Evolutionary conservation across 768 basidiomycete genomes (phyloP), one percentile per base, ranked within the genome.

Genomic region (Vararia minispora): DNA sequence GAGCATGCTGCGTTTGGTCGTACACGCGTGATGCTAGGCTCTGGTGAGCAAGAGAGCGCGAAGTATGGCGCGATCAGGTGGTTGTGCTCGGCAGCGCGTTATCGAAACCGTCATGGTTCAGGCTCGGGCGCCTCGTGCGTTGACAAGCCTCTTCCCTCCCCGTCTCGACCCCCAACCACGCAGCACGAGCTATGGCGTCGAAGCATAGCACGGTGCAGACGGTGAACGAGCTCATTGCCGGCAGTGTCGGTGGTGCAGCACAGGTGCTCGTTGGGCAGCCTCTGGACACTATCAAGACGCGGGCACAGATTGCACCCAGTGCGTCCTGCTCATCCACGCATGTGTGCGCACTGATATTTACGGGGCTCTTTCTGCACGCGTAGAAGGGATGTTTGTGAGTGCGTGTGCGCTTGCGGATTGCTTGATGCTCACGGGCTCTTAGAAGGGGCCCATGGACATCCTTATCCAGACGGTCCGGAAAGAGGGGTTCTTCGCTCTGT

Each of bases 401-500:
- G 6, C 23, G 6, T 20, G 10, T 28, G 18, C 18, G 3, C 3
- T 20, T 18, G 13, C n/a, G 3, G 10, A 17, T 33, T 2, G 20
- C 26, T 17, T 16, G 12, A 34, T 42, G 29, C 35, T 14, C 8
- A 17, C 24, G 25, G 18, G 16, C 12, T 27, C 21, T 11, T 52
- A 90, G 86, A 91, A 83, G 68, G 91, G 91, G 1, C 91, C 94
- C 0, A 78, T 91, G 74, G 92, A 98, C 54, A 90, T 98, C 43
- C 60, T 92, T 8, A 48, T 57, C 13, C 79, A 87, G 56, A 98
- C 94, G 0, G 44, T 92, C 31, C 60, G 77, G 47, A 80, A 76
- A 39, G 95, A 99, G 55, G 95, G 95, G 0, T 74, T 92, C 52
- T 74, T 95, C 40, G 95, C 90, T 3, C 59, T 99, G 30, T 98